A percentile compares a stretch with the other conserved stretches of the same genome.
Conservation (phyloP, 2,329 filamentous ascomycete genomes). For the Colletotrichum sp. region DNA sequence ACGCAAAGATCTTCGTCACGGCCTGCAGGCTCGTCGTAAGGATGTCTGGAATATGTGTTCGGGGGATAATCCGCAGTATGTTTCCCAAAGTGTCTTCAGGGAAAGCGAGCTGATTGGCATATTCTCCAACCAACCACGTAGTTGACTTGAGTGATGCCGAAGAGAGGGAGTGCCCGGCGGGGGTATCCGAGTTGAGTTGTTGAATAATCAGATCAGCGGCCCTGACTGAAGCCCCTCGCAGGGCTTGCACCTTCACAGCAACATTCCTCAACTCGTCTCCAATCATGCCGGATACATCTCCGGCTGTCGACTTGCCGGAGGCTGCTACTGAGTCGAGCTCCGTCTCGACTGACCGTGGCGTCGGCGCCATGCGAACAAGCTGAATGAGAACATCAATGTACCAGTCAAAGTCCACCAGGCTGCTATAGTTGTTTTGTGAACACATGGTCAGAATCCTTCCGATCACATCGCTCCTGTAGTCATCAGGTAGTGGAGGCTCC, state of each 20-base stretch:
- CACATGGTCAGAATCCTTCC: slow-evolving; percentile 87
- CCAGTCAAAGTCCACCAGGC: slow-evolving; percentile 94
- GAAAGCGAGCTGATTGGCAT: slow-evolving; percentile 71
- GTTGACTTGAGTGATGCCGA: slow-evolving; percentile 75
- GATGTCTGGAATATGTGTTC: slow-evolving; percentile 64
- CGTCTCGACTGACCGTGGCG: slow-evolving; percentile 44
- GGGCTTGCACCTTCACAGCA: slow-evolving; percentile 86
- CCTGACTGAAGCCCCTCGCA: slow-evolving; percentile 79
- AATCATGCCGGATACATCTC: slow-evolving; percentile 71
- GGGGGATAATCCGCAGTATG: slow-evolving; percentile 70
- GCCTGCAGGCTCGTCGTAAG: slow-evolving; percentile 85
- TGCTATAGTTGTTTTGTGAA: slow-evolving; percentile 84
- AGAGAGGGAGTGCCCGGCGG: slow-evolving; percentile 60
- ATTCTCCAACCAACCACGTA: slow-evolving; percentile 90
- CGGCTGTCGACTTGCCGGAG: slow-evolving; percentile 30
- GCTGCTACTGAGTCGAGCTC: slow-evolving; percentile 36
- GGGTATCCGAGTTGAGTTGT: slow-evolving; percentile 57
- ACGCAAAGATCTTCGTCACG: slow-evolving; percentile 82
- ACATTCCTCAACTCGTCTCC: slow-evolving; percentile 89
- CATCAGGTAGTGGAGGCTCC: slow-evolving; percentile 74
- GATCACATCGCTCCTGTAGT: slow-evolving; percentile 86
- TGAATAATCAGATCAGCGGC: slow-evolving; percentile 80
- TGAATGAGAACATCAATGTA: slow-evolving; percentile 91
- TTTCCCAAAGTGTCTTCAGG: slow-evolving; percentile 76
- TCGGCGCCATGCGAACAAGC: slow-evolving; percentile 73